Evolutionary conservation across 2,329 filamentous ascomycete genomes (phyloP).

Genomic region (Colletotrichum paranaense): DNA sequence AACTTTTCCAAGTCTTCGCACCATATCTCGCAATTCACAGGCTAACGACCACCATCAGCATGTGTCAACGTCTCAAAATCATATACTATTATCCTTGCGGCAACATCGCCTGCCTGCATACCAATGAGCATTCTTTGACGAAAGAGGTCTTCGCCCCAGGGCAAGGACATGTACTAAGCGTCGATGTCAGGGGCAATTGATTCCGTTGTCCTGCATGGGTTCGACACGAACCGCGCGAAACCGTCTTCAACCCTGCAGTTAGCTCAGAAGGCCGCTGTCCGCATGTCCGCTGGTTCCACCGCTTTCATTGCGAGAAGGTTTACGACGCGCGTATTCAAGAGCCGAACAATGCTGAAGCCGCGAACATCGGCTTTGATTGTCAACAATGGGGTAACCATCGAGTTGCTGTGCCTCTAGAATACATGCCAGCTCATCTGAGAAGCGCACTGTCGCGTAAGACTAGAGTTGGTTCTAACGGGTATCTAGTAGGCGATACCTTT

Average conservation of each 20-base stretch:
- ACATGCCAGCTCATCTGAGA: conserved; percentile 1
- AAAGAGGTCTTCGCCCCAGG: not conserved
- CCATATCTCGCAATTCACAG: not conserved
- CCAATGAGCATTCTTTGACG: not conserved
- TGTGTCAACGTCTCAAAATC: not conserved
- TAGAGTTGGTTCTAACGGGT: not conserved
- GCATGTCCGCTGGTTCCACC: too few species aligned
- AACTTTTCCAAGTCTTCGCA: not conserved
- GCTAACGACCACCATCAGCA: not conserved
- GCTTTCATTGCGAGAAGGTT: not conserved
- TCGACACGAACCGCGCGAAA: not conserved
- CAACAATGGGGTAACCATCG: not conserved
- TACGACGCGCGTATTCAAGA: not conserved
- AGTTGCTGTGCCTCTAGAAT: conserved; percentile 4
- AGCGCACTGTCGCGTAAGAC: not conserved
- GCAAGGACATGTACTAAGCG: not conserved
- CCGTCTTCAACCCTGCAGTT: not conserved
- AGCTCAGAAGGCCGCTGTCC: not conserved
- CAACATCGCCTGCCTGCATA: not conserved
- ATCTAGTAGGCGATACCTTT: not conserved
- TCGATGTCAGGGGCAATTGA: not conserved
- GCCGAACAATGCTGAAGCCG: not conserved
- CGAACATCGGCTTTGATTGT: not conserved
- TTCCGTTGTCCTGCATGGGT: not conserved
- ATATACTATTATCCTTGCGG: not conserved